Base-by-base conservation (phyloP, 331 rosid species). In the Dryas integrifolia region DNA sequence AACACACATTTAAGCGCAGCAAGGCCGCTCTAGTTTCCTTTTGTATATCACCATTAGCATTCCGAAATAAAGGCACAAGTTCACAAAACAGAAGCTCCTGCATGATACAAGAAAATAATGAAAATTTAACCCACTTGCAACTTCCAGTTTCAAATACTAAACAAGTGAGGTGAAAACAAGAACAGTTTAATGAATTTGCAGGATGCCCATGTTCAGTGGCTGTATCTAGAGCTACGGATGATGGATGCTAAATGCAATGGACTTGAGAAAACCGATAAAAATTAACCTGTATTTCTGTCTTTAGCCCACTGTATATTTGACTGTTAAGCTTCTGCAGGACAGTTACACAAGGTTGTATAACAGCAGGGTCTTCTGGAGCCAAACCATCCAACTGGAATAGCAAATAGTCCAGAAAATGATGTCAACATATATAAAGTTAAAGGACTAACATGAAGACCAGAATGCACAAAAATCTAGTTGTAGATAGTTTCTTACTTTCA, bases 71-170 rank as follows among this genome's bases (percentile, higher is more conserved):
- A 58, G 82, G 43, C 69, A 91, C 85, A 43, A 94, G 89, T 77
- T 88, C 85, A 16, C 56, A 71, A 78, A 89, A 86, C 65, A 94
- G 68, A 75, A 69, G 69, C 60, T 85, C 97, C 98, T 94, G 89
- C 58, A 38, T 41, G 30, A 16, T 38, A 79, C 15, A 78, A 73
- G 51, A 72, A 56, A 64, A 76, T 56, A 52, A 65, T 5, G 40
- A 53, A 51, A 74, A 72, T 56, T 80, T 39, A 76, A 65, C 48
- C 14, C 52, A 50, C 15, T 11, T 40, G 26, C 5, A 69, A 18
- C 59, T 62, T 9, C 71, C 6, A 21, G 6, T 59, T 49, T 16
- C 40, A 50, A 6, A 9, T 49, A 30, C 47, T 13, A 24, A 47
- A 49, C 39, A 18, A 44, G 2, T 9, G 38, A 46, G n/a, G 15